Evolutionary conservation across 2,329 filamentous ascomycete genomes (phyloP), one percentile per base, ranked within the genome.

Genomic region (Dactylonectria estremocensis): DNA sequence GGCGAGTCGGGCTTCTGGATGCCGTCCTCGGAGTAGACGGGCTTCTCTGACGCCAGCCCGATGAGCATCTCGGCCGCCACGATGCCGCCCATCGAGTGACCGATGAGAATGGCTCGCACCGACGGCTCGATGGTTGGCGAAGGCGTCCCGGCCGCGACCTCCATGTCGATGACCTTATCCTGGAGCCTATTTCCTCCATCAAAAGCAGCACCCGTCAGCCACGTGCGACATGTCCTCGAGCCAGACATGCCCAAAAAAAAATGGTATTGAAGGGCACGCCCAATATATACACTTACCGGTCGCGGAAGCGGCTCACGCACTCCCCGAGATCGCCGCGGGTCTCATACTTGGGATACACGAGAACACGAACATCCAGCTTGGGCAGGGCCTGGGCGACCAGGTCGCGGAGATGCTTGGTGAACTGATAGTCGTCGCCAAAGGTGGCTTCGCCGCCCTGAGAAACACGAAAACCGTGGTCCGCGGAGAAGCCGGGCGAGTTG

Each of bases 31-130:
- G 84, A 83, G 71, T 85, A 83, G 71, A 90, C 86, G 65, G 87
- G 86, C 68, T 82, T 80, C 61, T 90, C 88, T 8, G 84, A 86
- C 1, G 87, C 83, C 58, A 98, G 88, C 46, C 91, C 88, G 73
- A 98, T 89, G 69, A 95, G 86, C 14, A 94, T 92, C 78, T 98
- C 96, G 37, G 95, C 95, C 11, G 94, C 95, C 52, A 98, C 95
- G 75, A 98, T 98, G 74, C 96, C 96, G 74, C 93, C 93, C 93
- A 93, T 98, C 9, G 92, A 95, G 80, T 98, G 95, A 22, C 95
- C 95, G 64, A 97, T 84, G 16, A 98, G 88, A 53, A 97, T 87
- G 31, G 93, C 92, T 76, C 91, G 91, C 18, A 97, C 94, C 0
- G 92, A 94, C 5, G 95, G 94, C 68, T 97, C 94, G 70, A 97